Base-by-base conservation (phyloP, 192 early-diverging fungal species). In the Tieghemiomyces parasiticus region DNA sequence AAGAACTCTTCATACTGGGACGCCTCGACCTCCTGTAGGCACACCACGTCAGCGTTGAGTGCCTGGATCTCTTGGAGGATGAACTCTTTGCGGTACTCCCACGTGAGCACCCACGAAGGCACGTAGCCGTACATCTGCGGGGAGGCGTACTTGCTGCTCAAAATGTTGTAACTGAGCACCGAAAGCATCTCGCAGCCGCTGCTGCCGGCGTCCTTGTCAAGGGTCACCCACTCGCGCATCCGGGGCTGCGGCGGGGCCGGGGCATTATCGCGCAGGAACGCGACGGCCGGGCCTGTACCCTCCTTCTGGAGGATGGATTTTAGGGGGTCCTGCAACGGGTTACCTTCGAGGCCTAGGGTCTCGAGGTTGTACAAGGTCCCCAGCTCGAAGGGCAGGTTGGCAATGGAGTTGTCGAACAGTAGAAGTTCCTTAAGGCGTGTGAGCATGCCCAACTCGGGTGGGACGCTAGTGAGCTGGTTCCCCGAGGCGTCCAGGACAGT, bases 1-100 rank as follows among this genome's bases (percentile, higher is more conserved):
- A 98, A 93, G 58, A 80, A 93, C 29, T 92, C 90, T 53, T 96
- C 87, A 60, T 79, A 98, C 61, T 91, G 90, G 8, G 74, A 69
- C 34, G 81, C 77, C 63, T 91, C 92, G 14, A 98, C 80, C 72
- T 98, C 95, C 83, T 97, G 95, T 59, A 98, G 69, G 63, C 91
- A 98, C 22, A 95, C 64, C 53, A 96, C 80, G 69, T 98, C 95
- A 2, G 95, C 82, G 68, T 87, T 87, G 65, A 87, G 90, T 19
- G 80, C 82, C 22, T 82, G 61, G 30, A 98, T 84, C 63, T 98
- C 95, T 26, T 82, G 76, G 56, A 94, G 66, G 44, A 98, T 78
- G 12, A 81, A 72, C 61, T 96, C 92, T 64, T 84, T 90, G 49
- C 95, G 84, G 69, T 95, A 92, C 46, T 94, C 88, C 92, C 95